A percentile compares a stretch with the other conserved stretches of the same genome.
Conservation (phyloP, 208 protist species). For the Leishmania mexicana region DNA sequence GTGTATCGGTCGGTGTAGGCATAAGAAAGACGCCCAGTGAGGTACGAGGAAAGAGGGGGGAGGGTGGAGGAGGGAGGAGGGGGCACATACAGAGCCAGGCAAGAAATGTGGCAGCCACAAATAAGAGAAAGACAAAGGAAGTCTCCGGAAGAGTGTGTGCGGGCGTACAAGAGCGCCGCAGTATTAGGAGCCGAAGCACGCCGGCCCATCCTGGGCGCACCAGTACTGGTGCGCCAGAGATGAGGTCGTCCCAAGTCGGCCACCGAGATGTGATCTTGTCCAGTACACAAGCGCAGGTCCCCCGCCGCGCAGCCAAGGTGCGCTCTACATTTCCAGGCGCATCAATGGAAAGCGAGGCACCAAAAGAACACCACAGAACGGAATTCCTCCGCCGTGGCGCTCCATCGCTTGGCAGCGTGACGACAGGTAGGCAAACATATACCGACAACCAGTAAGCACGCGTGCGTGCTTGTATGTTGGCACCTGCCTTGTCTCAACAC, state of each 20-base stretch:
- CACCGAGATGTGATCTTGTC: not conserved
- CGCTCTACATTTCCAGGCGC: not conserved
- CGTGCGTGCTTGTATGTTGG: not conserved
- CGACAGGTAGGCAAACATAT: not conserved
- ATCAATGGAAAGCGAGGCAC: not conserved
- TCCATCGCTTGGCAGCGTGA: not conserved
- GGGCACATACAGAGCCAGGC: not conserved
- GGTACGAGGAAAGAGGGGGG: not conserved
- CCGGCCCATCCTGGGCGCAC: not conserved
- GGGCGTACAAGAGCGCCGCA: not conserved
- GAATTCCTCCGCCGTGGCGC: not conserved
- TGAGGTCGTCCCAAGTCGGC: not conserved
- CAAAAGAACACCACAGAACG: not conserved
- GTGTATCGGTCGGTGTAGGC: not conserved
- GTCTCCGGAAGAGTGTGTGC: not conserved
- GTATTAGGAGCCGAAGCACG: not conserved
- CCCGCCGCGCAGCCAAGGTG: not conserved
- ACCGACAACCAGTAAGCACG: not conserved
- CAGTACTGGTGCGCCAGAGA: not conserved
- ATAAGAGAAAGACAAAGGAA: not conserved
- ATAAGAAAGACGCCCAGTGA: not conserved
- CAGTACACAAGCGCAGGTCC: not conserved
- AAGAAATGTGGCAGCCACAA: not conserved
- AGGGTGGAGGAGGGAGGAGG: not conserved
- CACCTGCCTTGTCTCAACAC: not conserved